These are phyloP conservation scores for Debaryomyces maramus DNA, from an alignment of 805 yeast species.

Conservation along the genomic window DNA sequence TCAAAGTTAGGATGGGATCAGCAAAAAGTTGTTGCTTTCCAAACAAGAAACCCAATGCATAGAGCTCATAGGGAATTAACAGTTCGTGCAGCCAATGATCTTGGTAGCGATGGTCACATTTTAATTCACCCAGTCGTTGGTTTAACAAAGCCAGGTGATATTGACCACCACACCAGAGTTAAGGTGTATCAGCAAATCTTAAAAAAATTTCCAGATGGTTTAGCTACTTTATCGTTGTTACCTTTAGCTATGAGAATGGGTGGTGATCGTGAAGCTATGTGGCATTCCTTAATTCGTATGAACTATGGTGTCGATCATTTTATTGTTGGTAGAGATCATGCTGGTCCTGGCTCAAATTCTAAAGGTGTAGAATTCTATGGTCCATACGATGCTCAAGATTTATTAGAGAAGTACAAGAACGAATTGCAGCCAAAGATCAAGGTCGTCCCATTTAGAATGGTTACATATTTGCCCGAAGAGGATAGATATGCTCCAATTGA, in stretches of 20 bases:
- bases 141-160: constrained; percentile 95
- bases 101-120: constrained; percentile 71
- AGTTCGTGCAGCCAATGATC: constrained; percentile 93
- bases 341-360: constrained; percentile 90
- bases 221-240: constrained; percentile 83
- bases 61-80: constrained; percentile 97
- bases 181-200: constrained; percentile 90
- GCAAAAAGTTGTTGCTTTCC: constrained; percentile 84
- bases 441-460: constrained; percentile 96
- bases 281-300: constrained; percentile 97
- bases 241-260: constrained; percentile 99
- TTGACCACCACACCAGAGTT: constrained; percentile 96
- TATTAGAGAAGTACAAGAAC: constrained; percentile 70
- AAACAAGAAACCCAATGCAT: constrained; percentile 98
- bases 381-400: constrained; percentile 93
- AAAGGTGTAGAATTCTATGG: constrained; percentile 94
- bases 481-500: constrained; percentile 95
- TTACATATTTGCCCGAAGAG: constrained; percentile 91
- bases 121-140: constrained; percentile 97
- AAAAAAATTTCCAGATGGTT: constrained; percentile 90
- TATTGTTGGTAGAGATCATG: constrained; percentile 97
- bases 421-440: constrained; percentile 72
- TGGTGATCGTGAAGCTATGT: constrained; percentile 96
- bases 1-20: constrained; percentile 77
- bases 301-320: constrained; percentile 96